A percentile compares a stretch with the other conserved stretches of the same genome.
These are phyloP conservation scores for Paramecium primaurelia DNA, from an alignment of 73 alveolate species.

Conservation along the genomic window DNA sequence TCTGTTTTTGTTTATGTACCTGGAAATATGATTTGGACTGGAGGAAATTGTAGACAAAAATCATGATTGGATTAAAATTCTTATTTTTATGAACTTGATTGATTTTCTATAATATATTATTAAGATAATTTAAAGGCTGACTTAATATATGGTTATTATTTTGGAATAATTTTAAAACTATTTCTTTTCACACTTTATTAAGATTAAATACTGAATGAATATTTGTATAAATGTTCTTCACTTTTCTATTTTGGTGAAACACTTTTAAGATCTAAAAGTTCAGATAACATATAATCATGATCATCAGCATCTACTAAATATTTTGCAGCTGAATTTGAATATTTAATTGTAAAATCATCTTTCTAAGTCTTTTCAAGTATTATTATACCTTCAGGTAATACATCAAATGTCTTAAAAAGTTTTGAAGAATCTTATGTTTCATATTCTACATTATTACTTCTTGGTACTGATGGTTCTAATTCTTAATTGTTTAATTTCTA, in stretches of 20 bases:
- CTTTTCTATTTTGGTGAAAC: not conserved
- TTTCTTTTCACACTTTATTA: not conserved
- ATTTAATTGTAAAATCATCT: not conserved
- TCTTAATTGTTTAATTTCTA: not conserved
- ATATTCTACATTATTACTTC: not conserved
- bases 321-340: not conserved
- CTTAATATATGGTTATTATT: not conserved
- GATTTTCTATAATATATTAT: not conserved
- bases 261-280: not conserved
- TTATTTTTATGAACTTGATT: not conserved
- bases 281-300: not conserved
- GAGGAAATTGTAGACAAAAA: not conserved
- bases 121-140: not conserved
- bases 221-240: not conserved
- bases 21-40: not conserved
- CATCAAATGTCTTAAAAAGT: constrained; percentile 14
- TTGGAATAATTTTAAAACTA: not conserved
- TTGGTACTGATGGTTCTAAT: not conserved
- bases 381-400: constrained; percentile 6
- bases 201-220: not conserved
- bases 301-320: not conserved
- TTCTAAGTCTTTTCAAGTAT: not conserved
- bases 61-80: not conserved
- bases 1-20: not conserved
- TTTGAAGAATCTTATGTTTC: not conserved